Base-by-base conservation (phyloP, 768 basidiomycete genomes). In the Mycena olivaceomarginata region DNA sequence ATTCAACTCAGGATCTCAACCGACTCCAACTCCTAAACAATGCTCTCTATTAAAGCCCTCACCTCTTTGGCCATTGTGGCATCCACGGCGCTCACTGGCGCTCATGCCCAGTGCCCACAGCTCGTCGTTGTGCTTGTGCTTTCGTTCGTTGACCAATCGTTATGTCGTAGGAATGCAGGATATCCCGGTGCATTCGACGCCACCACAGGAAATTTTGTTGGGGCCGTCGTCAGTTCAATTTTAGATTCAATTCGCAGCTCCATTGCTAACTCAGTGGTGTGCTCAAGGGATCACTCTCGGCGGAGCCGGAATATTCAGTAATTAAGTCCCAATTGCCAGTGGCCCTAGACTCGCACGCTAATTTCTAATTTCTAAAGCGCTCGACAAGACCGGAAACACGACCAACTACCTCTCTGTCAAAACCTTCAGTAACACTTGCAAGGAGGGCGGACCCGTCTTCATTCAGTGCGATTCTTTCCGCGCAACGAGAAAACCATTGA, bases 401-500 rank as follows among this genome's bases (percentile, higher is more conserved):
- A 31, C 51, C n/a, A 39, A 76, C 53, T 76, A 76, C 64, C 63
- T 76, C 15, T 4, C 68, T 18, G 64, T 76, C 16, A 64, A 40
- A 1, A 59, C 69, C 5, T 76, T 45, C 64, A 64, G 20, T 63
- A 70, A 76, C 37, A 22, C 41, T 40, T 76, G 75, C 64, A 25
- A 31, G 13, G 69, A 71, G 37, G 75, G 75, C 64, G 75, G 75
- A 4, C 75, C 75, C 10, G 75, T 71, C 12, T 70, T 65, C 48
- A 45, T 71, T 25, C 48, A 76, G 75, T 71, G 18, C 25, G 69
- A 45, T 45, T 48, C 12, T 1, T 48, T 15, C 48, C 16, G 16
- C 31, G 31, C 31, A 31, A 48, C 48, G 16, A 15, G 11, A n/a
- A 15, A 65, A 37, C 43, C 39, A 39, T 31, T 18, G 2, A 4